These are phyloP conservation scores for Oryza glumipatula DNA, from an alignment of 176 grass and related monocot genomes.

Conservation along the genomic window DNA sequence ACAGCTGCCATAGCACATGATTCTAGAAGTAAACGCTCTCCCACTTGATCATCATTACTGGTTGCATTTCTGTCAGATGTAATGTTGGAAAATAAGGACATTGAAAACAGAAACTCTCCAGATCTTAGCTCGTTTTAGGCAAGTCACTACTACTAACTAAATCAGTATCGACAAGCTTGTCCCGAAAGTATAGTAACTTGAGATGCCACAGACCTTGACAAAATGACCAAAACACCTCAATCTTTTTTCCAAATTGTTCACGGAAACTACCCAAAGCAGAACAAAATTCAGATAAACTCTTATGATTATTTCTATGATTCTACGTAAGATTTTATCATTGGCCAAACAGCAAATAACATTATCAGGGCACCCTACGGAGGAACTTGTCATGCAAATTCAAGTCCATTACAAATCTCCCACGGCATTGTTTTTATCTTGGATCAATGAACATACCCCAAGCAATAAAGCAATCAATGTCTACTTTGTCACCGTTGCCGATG, in stretches of 20 bases:
- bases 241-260: background rate
- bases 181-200: background rate
- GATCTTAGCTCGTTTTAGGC: background rate
- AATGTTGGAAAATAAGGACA: background rate
- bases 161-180: background rate
- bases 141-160: slow-evolving; percentile 2
- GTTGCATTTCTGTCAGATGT: background rate
- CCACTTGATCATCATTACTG: background rate
- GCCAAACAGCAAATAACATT: background rate
- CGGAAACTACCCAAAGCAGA: background rate
- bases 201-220: background rate
- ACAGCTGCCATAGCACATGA: background rate
- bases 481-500: slow-evolving; percentile 2
- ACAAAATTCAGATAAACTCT: background rate
- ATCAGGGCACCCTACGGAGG: background rate
- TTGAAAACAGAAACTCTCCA: background rate
- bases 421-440: background rate
- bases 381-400: background rate
- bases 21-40: slow-evolving; percentile 21
- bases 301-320: background rate
- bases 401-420: background rate
- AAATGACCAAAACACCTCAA: background rate
- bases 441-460: background rate
- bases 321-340: too few relatives aligned
- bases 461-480: background rate